A percentile compares a stretch with the other conserved stretches of the same genome.
Evolutionary conservation across 1,284 basidiomycete genomes (phyloP).

Genomic region (Veloporphyrellus conicus): DNA sequence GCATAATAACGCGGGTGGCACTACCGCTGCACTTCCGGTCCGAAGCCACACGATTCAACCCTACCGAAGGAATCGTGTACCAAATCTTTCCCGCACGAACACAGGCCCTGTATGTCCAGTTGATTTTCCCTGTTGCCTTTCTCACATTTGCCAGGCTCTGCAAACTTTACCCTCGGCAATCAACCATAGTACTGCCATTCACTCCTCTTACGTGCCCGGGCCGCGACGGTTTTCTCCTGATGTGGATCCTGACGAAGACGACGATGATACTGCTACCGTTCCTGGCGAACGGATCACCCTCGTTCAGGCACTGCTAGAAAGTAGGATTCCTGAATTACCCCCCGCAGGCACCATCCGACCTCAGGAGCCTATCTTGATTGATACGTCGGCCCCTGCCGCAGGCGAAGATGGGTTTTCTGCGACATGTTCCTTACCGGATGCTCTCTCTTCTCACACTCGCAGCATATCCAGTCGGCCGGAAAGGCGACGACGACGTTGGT

Average conservation of each 20-base stretch:
- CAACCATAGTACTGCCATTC: slow-evolving; percentile 8
- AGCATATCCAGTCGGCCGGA: slow-evolving; percentile 28
- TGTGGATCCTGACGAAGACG: slow-evolving; percentile 60
- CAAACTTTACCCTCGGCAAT: slow-evolving; percentile 36
- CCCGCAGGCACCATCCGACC: slow-evolving; percentile 60
- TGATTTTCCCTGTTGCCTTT: slow-evolving; percentile 55
- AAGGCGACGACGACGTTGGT: slow-evolving; percentile 37
- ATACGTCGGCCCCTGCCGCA: slow-evolving; percentile 35
- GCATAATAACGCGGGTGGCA: slow-evolving; percentile 8
- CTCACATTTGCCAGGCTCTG: slow-evolving; percentile 59
- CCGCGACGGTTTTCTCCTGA: slow-evolving; percentile 34
- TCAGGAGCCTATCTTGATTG: slow-evolving; percentile 65
- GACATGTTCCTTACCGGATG: slow-evolving; percentile 49
- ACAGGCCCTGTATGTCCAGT: slow-evolving; percentile 36
- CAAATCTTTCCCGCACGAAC: slow-evolving; percentile 43
- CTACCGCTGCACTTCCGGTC: slow-evolving; percentile 27
- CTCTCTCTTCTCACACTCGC: slow-evolving; percentile 33
- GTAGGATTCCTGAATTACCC: slow-evolving; percentile 67
- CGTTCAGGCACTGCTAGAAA: slow-evolving; percentile 69
- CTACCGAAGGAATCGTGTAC: slow-evolving; percentile 52
- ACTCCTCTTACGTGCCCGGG: slow-evolving; percentile 17
- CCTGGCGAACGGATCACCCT: slow-evolving; percentile 59
- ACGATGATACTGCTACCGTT: slow-evolving; percentile 41
- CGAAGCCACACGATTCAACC: slow-evolving; percentile 30
- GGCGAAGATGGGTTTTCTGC: slow-evolving; percentile 43